Evolutionary conservation across 2,329 filamentous ascomycete genomes (phyloP), one percentile per base, ranked within the genome.

Genomic region (Endoconidiophora laricicola): DNA sequence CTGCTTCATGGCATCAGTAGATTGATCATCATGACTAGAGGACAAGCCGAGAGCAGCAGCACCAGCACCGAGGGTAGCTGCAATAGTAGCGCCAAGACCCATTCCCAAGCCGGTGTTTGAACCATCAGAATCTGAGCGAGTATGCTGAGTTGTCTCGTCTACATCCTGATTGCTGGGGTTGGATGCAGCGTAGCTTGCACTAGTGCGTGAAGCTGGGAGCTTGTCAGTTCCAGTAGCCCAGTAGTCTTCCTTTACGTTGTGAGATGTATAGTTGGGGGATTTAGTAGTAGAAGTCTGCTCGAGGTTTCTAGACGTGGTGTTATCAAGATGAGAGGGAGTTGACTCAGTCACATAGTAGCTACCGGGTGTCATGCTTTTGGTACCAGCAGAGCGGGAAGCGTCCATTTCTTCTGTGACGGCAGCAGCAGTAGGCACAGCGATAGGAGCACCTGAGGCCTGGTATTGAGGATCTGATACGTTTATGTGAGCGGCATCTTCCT

Each of bases 31-130:
- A 20, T 53, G 52, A 29, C 44, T 53, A 14, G 36, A 24, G 6
- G 44, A 37, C 36, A 53, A 20, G 7, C 52, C 52, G 24, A 53
- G 40, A 14, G 52, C 48, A 14, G 52, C 48, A 40, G 48, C 52
- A 29, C 52, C 52, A 12, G 52, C 48, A 48, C 52, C 39, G n/a
- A 53, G 29, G 22, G 48, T 44, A 47, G 44, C 40, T 40, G 48
- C 44, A 45, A 53, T 41, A 37, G 44, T 50, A 14, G 48, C 48
- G 7, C 44, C 48, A 33, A 53, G 26, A 41, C 52, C 52, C 5
- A n/a, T 44, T n/a, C 48, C 41, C 20, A 41, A 44, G n/a, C 48
- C 39, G 26, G 44, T 4, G 18, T 33, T 33, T 3, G n/a, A 24
- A n/a, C 23, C 26, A 16, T 20, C 10, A 24, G 38, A 22, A 18